Conservation (phyloP, 306 rosid species). For the Gastrolobium bilobum region DNA sequence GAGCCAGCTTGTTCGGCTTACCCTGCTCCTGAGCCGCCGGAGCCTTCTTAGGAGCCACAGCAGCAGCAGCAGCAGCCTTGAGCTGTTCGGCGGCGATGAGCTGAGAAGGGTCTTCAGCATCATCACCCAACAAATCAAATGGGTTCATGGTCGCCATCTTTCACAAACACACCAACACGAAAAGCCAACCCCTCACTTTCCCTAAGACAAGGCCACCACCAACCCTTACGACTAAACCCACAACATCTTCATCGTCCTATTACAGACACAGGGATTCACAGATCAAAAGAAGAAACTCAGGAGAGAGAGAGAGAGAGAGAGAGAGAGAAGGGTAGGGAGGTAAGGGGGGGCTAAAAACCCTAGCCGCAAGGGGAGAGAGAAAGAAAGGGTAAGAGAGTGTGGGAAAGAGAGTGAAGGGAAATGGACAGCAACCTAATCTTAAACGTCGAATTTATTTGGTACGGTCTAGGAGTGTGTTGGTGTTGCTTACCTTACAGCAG, state of each 20-base stretch:
- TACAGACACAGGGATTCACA: neutral
- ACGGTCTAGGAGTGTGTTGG: neutral
- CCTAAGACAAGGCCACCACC: neutral
- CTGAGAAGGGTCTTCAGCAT: constrained; percentile 93
- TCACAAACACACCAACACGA: neutral
- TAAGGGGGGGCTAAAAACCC: constrained; percentile 54
- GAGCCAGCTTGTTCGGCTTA: constrained; percentile 66
- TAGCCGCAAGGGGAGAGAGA: constrained; percentile 73
- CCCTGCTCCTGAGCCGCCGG: constrained; percentile 50
- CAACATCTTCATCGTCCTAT: constrained; percentile 57
- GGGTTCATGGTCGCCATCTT: constrained; percentile 89
- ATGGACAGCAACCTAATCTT: constrained; percentile 55
- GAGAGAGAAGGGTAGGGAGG: constrained; percentile 11
- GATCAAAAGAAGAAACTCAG: constrained; percentile 39
- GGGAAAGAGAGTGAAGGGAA: constrained; percentile 4
- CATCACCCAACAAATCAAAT: constrained; percentile 90
- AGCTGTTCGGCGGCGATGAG: constrained; percentile 66
- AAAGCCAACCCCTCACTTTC: constrained; percentile 36
- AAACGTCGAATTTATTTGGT: constrained; percentile 48
- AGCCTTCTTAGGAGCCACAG: constrained; percentile 53
- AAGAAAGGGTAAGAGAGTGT: constrained; percentile 8
- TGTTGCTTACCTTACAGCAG: constrained; percentile 10
- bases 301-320: neutral
- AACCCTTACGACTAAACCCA: constrained; percentile 36
- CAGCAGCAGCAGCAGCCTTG: constrained; percentile 51